Evolutionary conservation across 345 rosid genomes (phyloP), one percentile per base, ranked within the genome.

Genomic region (Crucihimalaya himalaica): DNA sequence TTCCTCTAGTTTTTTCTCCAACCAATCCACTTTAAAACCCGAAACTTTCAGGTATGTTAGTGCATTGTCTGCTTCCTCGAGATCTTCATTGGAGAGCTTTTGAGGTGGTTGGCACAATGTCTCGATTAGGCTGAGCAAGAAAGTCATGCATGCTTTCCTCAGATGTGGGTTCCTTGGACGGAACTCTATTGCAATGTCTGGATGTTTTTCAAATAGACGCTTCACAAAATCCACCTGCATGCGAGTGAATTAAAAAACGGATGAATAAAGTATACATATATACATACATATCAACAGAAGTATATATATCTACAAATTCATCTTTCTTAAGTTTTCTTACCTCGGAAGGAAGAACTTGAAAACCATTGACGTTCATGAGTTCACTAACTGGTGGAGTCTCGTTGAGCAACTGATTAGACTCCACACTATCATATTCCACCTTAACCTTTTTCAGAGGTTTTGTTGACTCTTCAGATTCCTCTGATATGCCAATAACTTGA

Each of bases 11-110:
- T 68, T 68, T 18, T 15, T 16, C 51, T 68, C 58, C 37, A 53
- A 40, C 63, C 72, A 54, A 29, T 68, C 63, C 16, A 68, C 46
- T 51, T 68, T 39, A 29, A 68, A 28, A 2, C 72, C 72, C 1
- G 21, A 58, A 53, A 25, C 10, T 12, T n/a, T 56, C 39, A 12
- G 43, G 55, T 57, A 29, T 5, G 2, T 15, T 5, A 74, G 51
- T 0, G 52, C 19, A 39, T 32, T 29, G 16, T 48, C 21, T 18
- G 70, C 67, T 2, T 47, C 72, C 4, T 12, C 20, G 8, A 67
- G 32, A 43, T 74, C 67, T 12, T 60, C 34, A 2, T 28, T 19
- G 12, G 72, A 31, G 19, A 66, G 21, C 4, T 19, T 20, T 4
- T 11, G 16, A 35, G 46, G 72, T 13, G 63, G 27, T 2, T 3